These are phyloP conservation scores for Blastobotrys buckinghamii DNA, from an alignment of 1,139 yeast species.

Conservation along the genomic window DNA sequence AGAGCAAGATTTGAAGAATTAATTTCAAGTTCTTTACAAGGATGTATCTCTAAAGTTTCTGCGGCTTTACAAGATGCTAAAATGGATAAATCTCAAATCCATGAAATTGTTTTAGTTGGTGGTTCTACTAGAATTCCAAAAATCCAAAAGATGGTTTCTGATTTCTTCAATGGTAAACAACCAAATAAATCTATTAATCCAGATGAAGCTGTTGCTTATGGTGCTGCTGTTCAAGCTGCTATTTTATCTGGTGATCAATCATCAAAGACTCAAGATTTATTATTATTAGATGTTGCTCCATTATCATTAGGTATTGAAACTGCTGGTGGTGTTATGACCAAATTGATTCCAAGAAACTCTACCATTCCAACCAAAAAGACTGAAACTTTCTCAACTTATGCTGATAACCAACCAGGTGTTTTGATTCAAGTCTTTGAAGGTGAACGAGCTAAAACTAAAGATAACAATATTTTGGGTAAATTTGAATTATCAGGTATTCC, in stretches of 20 bases:
- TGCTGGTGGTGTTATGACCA: slow-evolving; percentile 97
- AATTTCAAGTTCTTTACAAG: slow-evolving; percentile 79
- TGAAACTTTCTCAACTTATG: slow-evolving; percentile 87
- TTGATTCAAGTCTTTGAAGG: slow-evolving; percentile 95
- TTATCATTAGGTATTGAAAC: slow-evolving; percentile 94
- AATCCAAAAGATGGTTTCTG: slow-evolving; percentile 90
- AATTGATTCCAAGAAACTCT: slow-evolving; percentile 93
- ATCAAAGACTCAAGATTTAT: slow-evolving; percentile 76
- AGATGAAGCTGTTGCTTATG: slow-evolving; percentile 95
- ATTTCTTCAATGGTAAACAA: slow-evolving; percentile 85
- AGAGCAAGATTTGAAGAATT: slow-evolving; percentile 96
- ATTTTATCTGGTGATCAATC: slow-evolving; percentile 81
- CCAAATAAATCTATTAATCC: slow-evolving; percentile 96
- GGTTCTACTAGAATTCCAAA: slow-evolving; percentile 99
- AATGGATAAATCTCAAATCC: slow-evolving; percentile 73
- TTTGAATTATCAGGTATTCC: slow-evolving; percentile 94
- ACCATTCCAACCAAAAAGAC: slow-evolving; percentile 96
- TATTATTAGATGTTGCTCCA: slow-evolving; percentile 88
- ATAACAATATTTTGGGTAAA: slow-evolving; percentile 92
- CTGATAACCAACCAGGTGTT: slow-evolving; percentile 96
- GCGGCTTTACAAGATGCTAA: slow-evolving; percentile 88
- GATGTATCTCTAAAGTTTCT: slow-evolving; percentile 87
- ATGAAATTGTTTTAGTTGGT: slow-evolving; percentile 92
- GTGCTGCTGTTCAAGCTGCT: slow-evolving; percentile 98
- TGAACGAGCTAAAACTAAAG: slow-evolving; percentile 94